Evolutionary conservation across 2,329 filamentous ascomycete genomes (phyloP), one percentile per base, ranked within the genome.

Genomic region (Aspergillus transmontanensis): DNA sequence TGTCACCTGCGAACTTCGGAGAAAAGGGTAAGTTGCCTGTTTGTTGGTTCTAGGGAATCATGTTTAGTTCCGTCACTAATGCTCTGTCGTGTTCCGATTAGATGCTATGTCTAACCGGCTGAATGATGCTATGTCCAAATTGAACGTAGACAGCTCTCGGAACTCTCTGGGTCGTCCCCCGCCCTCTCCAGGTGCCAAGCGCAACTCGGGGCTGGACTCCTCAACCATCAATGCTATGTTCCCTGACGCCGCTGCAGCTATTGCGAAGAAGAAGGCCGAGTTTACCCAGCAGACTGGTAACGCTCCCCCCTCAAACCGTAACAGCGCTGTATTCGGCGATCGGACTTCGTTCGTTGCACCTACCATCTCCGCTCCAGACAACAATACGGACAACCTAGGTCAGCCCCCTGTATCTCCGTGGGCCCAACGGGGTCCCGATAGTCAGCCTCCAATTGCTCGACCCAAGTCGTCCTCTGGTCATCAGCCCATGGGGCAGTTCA

Each of bases 211-310:
- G n/a, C 88, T 99, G 61, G 94, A 98, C 76, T 86, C 92, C 6
- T 93, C 90, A 36, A 96, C 93, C 28, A 97, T 99, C 80, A 97
- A 97, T 79, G 93, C 93, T 72, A 98, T 99, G 95, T 99, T 99
- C 78, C 95, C 95, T 7, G 95, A 99, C 82, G 95, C 95, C 51
- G 95, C 95, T 16, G 94, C 94, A 48, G 95, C 95, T n/a, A 98
- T 99, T 77, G 94, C 94, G 30, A 96, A 95, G 65, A 94, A 99
- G 79, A 97, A 97, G 83, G 94, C 94, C 63, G 96, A 97, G 77
- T 98, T 96, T 75, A 96, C 94, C 21, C 94, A 97, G 78, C 92
- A 96, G 76, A 97, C 94, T 4, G 95, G 94, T 64, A 93, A 94
- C 68, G 89, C 90, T 26, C 93, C 94, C 4, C 88, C 92, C 0